Base-by-base conservation (phyloP, 306 rosid species). In the Sindora glabra region DNA sequence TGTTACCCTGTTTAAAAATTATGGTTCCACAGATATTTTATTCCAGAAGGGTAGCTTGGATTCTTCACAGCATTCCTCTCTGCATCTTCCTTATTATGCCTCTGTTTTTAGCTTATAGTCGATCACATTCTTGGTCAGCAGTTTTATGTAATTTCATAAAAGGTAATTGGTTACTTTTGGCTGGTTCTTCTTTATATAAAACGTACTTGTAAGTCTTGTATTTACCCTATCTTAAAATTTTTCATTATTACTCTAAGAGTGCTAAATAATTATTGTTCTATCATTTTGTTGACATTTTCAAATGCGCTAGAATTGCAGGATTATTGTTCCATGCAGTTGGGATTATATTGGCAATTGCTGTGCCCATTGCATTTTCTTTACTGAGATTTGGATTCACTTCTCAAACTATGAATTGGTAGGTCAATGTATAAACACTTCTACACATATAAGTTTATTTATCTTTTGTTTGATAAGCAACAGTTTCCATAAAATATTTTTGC, bases 341-440 rank as follows among this genome's bases (percentile, higher is more conserved):
- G 68, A 67, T 86, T 64, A 42, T 86, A 49, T 81, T 80, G 68
- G 94, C 84, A 19, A 63, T 89, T 65, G 39, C 86, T 77, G 59
- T 87, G 53, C 97, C 99, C 16, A 33, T 84, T 62, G 70, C 51
- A 10, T 80, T 94, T 89, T 78, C 97, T 61, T 33, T 84, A 8
- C 46, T 89, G 54, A 82, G 88, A 75, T 74, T 89, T 73, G 47
- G 69, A 67, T 72, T 94, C 65, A 57, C 87, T 44, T 77, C 79
- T 56, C 74, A 66, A 42, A 78, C 97, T 27, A 94, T 94, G 99
- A 75, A 84, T 78, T 94, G 99, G 97, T 94, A 80, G 52, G 88
- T 66, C 53, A 40, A 56, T 77, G 53, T 46, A 15, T 67, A 11
- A 26, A 36, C 45, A 41, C 8, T 29, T 6, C 34, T 9, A 4